phyloP scores from a whole-genome alignment of 2,329 filamentous ascomycete species.

The Alternaria ethzedia region DNA sequence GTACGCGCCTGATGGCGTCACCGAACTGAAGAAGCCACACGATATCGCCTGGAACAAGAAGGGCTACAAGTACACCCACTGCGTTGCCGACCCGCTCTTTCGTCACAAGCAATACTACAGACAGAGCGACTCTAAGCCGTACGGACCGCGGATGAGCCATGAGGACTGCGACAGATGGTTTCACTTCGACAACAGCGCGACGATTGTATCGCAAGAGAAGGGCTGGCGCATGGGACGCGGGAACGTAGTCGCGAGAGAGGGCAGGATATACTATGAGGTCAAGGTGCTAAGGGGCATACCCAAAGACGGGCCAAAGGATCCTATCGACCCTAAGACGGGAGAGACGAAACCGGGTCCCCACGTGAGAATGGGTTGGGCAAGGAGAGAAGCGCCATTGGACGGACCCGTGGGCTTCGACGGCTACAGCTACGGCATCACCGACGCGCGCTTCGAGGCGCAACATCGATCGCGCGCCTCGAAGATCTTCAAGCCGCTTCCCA shows the following conservation, averaged over 20 bases:
- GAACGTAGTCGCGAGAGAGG: constrained; percentile 89
- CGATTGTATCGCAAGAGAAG: constrained; percentile 85
- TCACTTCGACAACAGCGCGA: constrained; percentile 76
- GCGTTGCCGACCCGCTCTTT: constrained; percentile 87
- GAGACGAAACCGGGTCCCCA: constrained; percentile 60
- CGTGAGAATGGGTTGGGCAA: constrained; percentile 85
- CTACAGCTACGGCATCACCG: constrained; percentile 92
- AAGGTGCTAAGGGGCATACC: constrained; percentile 81
- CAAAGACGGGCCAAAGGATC: constrained; percentile 50
- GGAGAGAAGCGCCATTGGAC: constrained; percentile 81
- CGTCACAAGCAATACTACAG: constrained; percentile 88
- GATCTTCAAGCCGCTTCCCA: constrained; percentile 63
- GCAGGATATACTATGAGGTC: constrained; percentile 93
- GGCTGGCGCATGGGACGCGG: constrained; percentile 90
- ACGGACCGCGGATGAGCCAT: constrained; percentile 84
- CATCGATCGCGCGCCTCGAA: constrained; percentile 93
- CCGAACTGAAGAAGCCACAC: constrained; percentile 56
- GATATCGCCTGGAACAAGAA: constrained; percentile 69
- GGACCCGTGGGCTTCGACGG: constrained; percentile 86
- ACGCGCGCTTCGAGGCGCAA: constrained; percentile 88
- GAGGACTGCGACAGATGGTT: constrained; percentile 89
- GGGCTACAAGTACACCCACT: constrained; percentile 86
- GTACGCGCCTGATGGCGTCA: constrained; percentile 49
- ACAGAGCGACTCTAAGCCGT: constrained; percentile 84
- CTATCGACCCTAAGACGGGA: constrained; percentile 40